Evolutionary conservation across 495 filamentous ascomycete genomes (phyloP).

Genomic region (Tuber magnatum): DNA sequence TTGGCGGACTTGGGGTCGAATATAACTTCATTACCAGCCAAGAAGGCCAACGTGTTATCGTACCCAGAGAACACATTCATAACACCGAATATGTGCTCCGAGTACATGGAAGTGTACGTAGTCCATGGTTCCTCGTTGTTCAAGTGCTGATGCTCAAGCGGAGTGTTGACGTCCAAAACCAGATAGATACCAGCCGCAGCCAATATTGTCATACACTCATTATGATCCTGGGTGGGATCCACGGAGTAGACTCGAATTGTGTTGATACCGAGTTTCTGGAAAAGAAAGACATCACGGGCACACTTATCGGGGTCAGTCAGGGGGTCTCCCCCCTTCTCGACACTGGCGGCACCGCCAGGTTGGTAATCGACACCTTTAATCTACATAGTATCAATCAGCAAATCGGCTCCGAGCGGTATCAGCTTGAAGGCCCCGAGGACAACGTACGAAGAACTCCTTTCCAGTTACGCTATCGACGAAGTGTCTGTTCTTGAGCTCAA

Average conservation of each 20-base stretch:
- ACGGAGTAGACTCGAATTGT: conserved; percentile 66
- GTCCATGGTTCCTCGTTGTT: conserved; percentile 40
- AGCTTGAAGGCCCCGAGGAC: background rate
- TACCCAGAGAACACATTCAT: conserved; percentile 65
- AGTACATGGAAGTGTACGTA: conserved; percentile 47
- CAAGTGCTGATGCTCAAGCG: conserved; percentile 49
- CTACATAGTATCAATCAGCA: conserved; percentile 42
- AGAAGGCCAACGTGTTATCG: conserved; percentile 65
- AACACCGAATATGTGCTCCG: conserved; percentile 65
- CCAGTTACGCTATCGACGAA: conserved; percentile 24
- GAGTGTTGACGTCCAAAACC: conserved; percentile 41
- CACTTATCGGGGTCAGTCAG: conserved; percentile 53
- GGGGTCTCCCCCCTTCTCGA: conserved; percentile 42
- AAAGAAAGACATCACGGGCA: conserved; percentile 56
- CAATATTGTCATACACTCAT: conserved; percentile 58
- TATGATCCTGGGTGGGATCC: conserved; percentile 56
- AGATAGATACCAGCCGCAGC: conserved; percentile 65
- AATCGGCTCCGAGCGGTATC: conserved; percentile 42
- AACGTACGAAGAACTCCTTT: conserved; percentile 39
- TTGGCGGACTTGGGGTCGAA: conserved; percentile 59
- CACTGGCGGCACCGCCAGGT: conserved; percentile 29
- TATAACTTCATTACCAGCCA: conserved; percentile 72
- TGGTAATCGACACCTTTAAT: conserved; percentile 65
- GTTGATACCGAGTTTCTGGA: conserved; percentile 59
- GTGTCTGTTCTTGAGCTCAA: conserved; percentile 49